phyloP scores from a whole-genome alignment of 2,329 filamentous ascomycete species.

The Botrytis tulipae region DNA sequence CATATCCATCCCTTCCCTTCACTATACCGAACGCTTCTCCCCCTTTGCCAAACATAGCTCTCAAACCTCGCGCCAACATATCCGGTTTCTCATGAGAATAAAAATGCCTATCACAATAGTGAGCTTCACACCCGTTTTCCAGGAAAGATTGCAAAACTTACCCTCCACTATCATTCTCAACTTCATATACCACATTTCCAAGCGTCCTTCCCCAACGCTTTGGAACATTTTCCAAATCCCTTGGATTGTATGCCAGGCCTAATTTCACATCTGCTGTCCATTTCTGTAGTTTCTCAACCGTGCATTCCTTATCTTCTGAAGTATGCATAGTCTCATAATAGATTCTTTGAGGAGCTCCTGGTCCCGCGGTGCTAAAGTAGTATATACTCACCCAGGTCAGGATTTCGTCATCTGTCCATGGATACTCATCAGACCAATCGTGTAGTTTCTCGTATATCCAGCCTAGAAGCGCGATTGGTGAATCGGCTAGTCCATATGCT shows the following conservation, averaged over 20 bases:
- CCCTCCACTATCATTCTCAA: neutral
- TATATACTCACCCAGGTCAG: conserved; percentile 69
- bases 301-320: neutral
- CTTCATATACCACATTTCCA: neutral
- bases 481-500: conserved; percentile 63
- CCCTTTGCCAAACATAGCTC: neutral
- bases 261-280: neutral
- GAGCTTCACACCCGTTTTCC: no score
- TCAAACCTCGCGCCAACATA: neutral
- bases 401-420: conserved; percentile 75
- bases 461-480: conserved; percentile 66
- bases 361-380: conserved; percentile 48
- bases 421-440: conserved; percentile 71
- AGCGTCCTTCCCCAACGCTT: neutral
- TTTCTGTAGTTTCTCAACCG: neutral
- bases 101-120: no score
- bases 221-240: neutral
- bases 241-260: neutral
- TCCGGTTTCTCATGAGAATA: neutral
- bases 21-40: neutral
- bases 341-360: neutral
- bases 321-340: neutral
- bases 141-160: no score
- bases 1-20: neutral
- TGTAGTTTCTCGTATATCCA: conserved; percentile 83